Conservation (phyloP, 2,329 filamentous ascomycete species). For the Sporothrix humicola region DNA sequence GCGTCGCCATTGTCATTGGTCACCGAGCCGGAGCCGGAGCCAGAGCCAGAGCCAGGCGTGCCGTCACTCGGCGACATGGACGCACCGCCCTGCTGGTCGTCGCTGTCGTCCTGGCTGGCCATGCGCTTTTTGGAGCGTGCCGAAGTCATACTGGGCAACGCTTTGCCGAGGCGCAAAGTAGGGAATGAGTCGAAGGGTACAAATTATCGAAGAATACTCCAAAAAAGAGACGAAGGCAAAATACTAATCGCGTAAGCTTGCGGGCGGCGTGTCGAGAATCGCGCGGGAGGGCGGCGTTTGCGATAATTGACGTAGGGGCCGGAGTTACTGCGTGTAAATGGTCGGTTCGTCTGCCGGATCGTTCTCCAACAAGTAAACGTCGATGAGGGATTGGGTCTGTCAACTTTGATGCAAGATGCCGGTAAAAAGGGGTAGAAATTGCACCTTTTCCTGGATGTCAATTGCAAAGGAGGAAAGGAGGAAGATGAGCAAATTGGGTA, state of each 20-base stretch:
- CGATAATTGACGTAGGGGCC: slow-evolving; percentile 1
- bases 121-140: slow-evolving; percentile 33
- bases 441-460: neutral
- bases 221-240: neutral
- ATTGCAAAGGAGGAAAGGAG: neutral
- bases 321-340: slow-evolving; percentile 5
- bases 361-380: neutral
- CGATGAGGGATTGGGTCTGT: neutral
- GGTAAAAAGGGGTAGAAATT: neutral
- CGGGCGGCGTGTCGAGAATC: neutral
- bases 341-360: neutral
- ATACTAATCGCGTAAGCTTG: neutral
- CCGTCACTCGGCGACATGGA: neutral
- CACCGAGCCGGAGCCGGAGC: neutral
- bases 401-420: neutral
- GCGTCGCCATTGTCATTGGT: slow-evolving; percentile 16
- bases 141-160: slow-evolving; percentile 27
- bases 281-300: slow-evolving; percentile 9
- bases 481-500: neutral
- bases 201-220: no score
- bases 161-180: neutral
- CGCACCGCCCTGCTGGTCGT: neutral
- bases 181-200: no score
- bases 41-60: neutral
- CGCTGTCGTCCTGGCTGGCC: slow-evolving; percentile 24